phyloP scores from a whole-genome alignment of 2,329 filamentous ascomycete genomes.

The Colletotrichum sp. region DNA sequence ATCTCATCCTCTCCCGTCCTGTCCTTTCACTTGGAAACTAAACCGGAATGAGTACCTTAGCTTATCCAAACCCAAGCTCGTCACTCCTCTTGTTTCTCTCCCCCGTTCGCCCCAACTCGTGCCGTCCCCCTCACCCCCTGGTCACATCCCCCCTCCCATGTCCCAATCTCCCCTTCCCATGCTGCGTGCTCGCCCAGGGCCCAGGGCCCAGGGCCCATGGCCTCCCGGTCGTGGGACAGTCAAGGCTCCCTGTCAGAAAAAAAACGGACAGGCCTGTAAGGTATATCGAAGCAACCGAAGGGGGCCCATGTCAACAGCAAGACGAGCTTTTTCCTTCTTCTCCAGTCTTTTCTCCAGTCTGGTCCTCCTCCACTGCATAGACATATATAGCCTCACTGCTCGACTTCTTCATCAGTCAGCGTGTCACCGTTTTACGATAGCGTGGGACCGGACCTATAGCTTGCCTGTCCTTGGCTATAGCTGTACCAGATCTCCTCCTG shows the following conservation, averaged over 20 bases:
- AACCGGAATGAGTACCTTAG: neutral
- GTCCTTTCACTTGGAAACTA: neutral
- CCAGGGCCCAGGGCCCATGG: slow-evolving; percentile 9
- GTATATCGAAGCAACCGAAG: slow-evolving; percentile 11
- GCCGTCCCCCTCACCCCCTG: slow-evolving; percentile 4
- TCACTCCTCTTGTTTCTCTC: slow-evolving; percentile 1
- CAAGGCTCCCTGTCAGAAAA: slow-evolving; percentile 22
- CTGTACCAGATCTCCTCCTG: slow-evolving; percentile 21
- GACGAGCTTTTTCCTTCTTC: slow-evolving; percentile 17
- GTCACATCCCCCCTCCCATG: slow-evolving; percentile 22
- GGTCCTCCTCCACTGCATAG: slow-evolving; percentile 14
- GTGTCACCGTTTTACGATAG: slow-evolving; percentile 14
- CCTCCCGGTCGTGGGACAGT: slow-evolving; percentile 10
- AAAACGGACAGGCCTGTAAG: slow-evolving; percentile 15
- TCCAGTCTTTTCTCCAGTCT: slow-evolving; percentile 12
- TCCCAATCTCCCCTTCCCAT: slow-evolving; percentile 31
- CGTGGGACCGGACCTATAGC: slow-evolving; percentile 19
- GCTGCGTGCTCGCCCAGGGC: slow-evolving; percentile 25
- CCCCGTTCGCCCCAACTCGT: slow-evolving; percentile 19
- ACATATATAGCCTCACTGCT: slow-evolving; percentile 27
- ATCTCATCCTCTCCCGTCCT: neutral
- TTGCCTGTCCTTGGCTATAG: slow-evolving; percentile 22
- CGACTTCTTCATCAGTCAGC: slow-evolving; percentile 13
- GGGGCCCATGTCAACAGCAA: slow-evolving; percentile 12
- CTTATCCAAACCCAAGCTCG: neutral